Conservation (phyloP, 768 basidiomycete species). For the Dentipellis fragilis region DNA sequence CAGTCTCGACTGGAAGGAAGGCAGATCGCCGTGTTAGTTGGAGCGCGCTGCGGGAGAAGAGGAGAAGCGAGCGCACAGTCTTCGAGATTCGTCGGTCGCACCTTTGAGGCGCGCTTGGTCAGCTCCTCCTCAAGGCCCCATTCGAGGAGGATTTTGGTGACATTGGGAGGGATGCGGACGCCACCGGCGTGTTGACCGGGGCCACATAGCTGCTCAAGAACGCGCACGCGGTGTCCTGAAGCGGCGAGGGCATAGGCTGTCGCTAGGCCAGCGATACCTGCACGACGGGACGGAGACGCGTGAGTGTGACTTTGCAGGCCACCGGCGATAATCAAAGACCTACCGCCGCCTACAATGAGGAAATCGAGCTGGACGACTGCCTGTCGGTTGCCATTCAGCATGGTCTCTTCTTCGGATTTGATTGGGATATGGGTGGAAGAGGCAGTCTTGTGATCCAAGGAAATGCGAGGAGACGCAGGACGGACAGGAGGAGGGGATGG, state of each 20-base stretch:
- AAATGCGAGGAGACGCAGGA: neutral
- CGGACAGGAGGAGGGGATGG: neutral
- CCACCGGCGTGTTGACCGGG: conserved; percentile 4
- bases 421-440: neutral
- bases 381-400: neutral
- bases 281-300: neutral
- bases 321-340: neutral
- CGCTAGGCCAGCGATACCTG: conserved; percentile 13
- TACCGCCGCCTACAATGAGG: conserved; percentile 12
- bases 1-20: conserved; percentile 10
- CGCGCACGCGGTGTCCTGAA: conserved; percentile 11
- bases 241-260: conserved; percentile 11
- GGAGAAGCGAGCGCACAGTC: conserved; percentile 7
- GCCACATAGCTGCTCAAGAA: conserved; percentile 5
- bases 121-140: conserved; percentile 14
- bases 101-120: neutral
- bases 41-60: neutral
- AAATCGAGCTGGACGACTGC: conserved; percentile 8
- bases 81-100: conserved; percentile 2
- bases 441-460: neutral
- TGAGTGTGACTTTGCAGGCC: neutral
- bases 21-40: neutral
- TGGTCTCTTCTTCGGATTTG: neutral
- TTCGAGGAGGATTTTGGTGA: conserved; percentile 9
- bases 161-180: conserved; percentile 9